phyloP scores from a whole-genome alignment of 345 rosid species.

The Abelmoschus esculentus region DNA sequence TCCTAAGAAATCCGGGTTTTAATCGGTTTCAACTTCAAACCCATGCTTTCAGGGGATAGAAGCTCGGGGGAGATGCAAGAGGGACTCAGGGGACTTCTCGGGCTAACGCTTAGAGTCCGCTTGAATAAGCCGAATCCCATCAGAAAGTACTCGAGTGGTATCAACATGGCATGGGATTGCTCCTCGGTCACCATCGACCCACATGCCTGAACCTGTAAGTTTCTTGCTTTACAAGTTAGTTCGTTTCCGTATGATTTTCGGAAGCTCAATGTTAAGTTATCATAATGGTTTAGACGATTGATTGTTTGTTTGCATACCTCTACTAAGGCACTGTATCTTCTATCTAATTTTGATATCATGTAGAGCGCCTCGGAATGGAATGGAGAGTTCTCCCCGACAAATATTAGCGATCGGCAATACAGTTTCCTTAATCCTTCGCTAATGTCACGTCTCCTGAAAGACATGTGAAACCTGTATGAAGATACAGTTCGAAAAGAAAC shows the following conservation, averaged over 20 bases:
- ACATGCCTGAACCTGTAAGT: constrained; percentile 76
- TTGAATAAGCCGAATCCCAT: constrained; percentile 76
- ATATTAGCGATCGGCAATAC: constrained; percentile 71
- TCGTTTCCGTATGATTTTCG: not conserved
- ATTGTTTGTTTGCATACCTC: constrained; percentile 44
- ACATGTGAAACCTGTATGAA: not conserved
- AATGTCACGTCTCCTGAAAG: constrained; percentile 73
- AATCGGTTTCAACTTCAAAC: constrained; percentile 87
- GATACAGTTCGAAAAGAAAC: not conserved
- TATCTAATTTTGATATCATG: constrained; percentile 73
- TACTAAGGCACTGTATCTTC: constrained; percentile 76
- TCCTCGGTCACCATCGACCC: constrained; percentile 96
- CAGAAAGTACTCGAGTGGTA: constrained; percentile 83
- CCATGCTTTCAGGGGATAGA: constrained; percentile 97
- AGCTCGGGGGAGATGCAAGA: constrained; percentile 79
- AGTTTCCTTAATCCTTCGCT: constrained; percentile 62
- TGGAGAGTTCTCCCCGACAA: constrained; percentile 81
- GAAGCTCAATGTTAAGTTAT: not conserved
- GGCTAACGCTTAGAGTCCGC: constrained; percentile 66
- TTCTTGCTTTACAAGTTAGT: not conserved
- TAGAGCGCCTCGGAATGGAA: constrained; percentile 80
- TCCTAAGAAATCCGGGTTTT: constrained; percentile 47
- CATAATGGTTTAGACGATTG: not conserved
- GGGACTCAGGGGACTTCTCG: constrained; percentile 84
- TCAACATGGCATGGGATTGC: constrained; percentile 93